phyloP scores from a whole-genome alignment of 148 eudicot species.

The Cornus florida region DNA sequence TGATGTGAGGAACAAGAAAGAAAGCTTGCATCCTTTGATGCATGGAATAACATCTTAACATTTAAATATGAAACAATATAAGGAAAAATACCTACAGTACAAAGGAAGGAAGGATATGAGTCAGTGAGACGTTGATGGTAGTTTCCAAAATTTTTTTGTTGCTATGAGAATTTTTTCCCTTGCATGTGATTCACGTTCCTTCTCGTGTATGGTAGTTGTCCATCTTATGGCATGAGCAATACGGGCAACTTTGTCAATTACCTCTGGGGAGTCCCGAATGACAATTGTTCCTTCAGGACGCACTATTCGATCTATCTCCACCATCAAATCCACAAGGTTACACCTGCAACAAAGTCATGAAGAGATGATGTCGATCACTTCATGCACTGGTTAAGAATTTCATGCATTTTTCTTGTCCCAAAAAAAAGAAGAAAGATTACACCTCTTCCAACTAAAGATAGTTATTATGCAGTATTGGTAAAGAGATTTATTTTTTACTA shows the following conservation, averaged over 20 bases:
- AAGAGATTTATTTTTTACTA: no score
- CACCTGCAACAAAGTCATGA: slow-evolving; percentile 52
- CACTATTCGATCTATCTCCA: slow-evolving; percentile 88
- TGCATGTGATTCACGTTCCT: slow-evolving; percentile 78
- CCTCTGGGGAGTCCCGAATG: slow-evolving; percentile 80
- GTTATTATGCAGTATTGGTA: no score
- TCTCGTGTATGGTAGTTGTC: slow-evolving; percentile 61
- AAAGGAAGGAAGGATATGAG: slow-evolving; percentile 13
- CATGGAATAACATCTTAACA: slow-evolving; percentile 4
- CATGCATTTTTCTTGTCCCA: no score
- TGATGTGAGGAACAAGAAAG: slow-evolving; percentile 1
- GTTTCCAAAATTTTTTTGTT: slow-evolving; percentile 62
- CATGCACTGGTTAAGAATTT: not conserved
- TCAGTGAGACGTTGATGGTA: slow-evolving; percentile 33
- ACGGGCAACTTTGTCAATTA: slow-evolving; percentile 64
- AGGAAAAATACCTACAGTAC: slow-evolving; percentile 18
- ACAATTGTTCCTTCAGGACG: slow-evolving; percentile 94
- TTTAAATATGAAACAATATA: slow-evolving; percentile 3
- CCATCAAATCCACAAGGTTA: slow-evolving; percentile 84
- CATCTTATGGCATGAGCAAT: slow-evolving; percentile 78
- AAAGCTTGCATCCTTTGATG: not conserved
- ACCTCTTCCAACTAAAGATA: not conserved
- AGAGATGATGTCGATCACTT: not conserved
- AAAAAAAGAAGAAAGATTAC: no score
- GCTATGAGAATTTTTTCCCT: slow-evolving; percentile 83